phyloP scores from a whole-genome alignment of 1,139 yeast species.

The Kurtzmaniella quercitrusa region DNA sequence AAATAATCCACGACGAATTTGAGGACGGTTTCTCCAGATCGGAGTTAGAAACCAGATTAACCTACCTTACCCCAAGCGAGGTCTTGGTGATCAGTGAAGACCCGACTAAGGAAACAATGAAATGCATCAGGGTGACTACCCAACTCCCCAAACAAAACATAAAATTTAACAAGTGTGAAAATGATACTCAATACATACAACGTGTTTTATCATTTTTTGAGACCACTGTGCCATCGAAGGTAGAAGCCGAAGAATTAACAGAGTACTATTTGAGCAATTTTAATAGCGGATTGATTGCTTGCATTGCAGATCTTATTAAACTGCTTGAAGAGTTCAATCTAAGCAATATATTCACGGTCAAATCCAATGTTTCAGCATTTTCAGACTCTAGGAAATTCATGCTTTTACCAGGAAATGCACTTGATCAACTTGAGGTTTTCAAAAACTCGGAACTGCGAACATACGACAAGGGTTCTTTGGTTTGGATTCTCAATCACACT shows the following conservation, averaged over 20 bases:
- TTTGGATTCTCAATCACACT: conserved; percentile 80
- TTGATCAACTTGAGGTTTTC: conserved; percentile 72
- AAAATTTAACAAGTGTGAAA: conserved; percentile 9
- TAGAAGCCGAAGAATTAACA: conserved; percentile 17
- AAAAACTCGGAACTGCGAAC: conserved; percentile 36
- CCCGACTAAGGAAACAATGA: conserved; percentile 26
- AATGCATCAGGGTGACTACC: conserved; percentile 15
- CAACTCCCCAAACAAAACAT: conserved; percentile 12
- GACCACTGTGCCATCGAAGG: conserved; percentile 10
- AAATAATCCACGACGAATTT: conserved; percentile 67
- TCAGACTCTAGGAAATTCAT: conserved; percentile 46
- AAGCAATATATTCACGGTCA: conserved; percentile 49
- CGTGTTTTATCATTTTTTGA: conserved; percentile 7
- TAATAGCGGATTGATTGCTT: conserved; percentile 26
- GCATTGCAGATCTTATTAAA: conserved; percentile 44
- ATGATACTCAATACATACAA: conserved; percentile 8
- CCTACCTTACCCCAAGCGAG: conserved; percentile 76
- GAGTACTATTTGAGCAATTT: conserved; percentile 25
- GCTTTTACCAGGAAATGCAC: conserved; percentile 65
- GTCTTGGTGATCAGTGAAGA: conserved; percentile 45
- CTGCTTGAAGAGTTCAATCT: conserved; percentile 65
- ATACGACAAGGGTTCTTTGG: conserved; percentile 54
- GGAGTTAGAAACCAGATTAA: conserved; percentile 68
- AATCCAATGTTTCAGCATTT: conserved; percentile 51
- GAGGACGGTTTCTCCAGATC: conserved; percentile 49